Percentiles rank a stretch among this genome's conserved stretches.
Evolutionary conservation across 441 rosid genomes (phyloP).

Genomic region (Jatropha multifida): DNA sequence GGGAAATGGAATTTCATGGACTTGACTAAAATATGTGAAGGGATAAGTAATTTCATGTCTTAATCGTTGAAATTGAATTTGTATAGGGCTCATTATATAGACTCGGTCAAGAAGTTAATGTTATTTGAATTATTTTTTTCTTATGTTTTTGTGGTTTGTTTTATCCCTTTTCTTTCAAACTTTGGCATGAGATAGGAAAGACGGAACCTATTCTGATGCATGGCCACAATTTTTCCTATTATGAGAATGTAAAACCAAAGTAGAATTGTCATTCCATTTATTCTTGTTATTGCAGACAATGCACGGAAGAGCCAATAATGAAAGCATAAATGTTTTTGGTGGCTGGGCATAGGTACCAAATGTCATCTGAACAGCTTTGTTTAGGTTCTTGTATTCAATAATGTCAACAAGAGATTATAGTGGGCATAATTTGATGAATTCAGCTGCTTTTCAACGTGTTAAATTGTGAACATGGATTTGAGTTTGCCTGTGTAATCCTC

Average conservation of each 20-base stretch:
- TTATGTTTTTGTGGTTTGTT: neutral
- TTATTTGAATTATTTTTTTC: too few relatives aligned
- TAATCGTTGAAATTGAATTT: neutral
- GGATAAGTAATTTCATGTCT: too few relatives aligned
- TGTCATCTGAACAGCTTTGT: conserved; percentile 12
- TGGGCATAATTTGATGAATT: conserved; percentile 7
- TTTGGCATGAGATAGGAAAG: neutral
- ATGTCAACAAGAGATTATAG: conserved; percentile 20
- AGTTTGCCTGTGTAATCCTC: neutral
- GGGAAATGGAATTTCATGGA: neutral
- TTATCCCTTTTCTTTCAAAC: neutral
- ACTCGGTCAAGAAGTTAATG: neutral
- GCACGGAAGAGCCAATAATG: neutral
- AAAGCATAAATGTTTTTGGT: conserved; percentile 12
- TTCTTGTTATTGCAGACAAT: conserved; percentile 23
- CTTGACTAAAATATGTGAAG: too few relatives aligned
- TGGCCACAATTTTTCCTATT: neutral
- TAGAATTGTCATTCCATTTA: neutral
- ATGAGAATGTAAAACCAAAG: neutral
- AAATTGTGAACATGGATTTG: conserved; percentile 18
- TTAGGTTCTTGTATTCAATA: conserved; percentile 25
- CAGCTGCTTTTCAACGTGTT: conserved; percentile 4
- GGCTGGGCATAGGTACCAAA: neutral
- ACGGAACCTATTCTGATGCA: neutral
- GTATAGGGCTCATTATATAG: neutral